Conservation (phyloP, 2,329 filamentous ascomycete genomes). For the Cadophora malorum region DNA sequence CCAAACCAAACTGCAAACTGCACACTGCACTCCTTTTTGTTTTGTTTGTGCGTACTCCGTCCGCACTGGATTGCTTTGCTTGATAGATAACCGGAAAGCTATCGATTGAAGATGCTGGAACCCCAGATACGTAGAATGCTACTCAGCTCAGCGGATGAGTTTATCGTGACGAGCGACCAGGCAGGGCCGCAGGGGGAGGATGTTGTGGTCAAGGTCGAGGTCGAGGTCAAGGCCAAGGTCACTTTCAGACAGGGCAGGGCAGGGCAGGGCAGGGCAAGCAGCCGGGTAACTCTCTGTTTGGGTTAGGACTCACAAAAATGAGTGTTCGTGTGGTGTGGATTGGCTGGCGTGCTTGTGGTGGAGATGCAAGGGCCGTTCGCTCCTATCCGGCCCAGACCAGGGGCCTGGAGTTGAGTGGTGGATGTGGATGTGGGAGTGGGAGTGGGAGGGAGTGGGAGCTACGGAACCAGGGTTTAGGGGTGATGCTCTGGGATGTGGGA, state of each 20-base stretch:
- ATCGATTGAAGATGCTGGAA: constrained; percentile 13
- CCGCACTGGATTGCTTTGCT: neutral
- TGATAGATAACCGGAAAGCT: neutral
- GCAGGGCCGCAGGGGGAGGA: neutral
- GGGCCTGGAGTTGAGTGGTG: neutral
- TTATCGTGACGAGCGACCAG: neutral
- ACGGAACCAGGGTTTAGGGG: neutral
- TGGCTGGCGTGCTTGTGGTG: neutral
- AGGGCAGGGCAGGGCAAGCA: neutral
- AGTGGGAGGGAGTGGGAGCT: neutral
- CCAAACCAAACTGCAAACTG: neutral
- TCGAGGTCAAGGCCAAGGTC: neutral
- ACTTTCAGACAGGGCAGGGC: neutral
- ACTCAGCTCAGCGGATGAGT: neutral
- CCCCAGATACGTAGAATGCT: neutral
- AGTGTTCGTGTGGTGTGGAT: too few species aligned
- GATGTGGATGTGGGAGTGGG: neutral
- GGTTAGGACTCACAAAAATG: too few species aligned
- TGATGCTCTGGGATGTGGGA: neutral
- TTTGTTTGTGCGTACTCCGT: constrained; percentile 3
- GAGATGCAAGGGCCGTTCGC: neutral
- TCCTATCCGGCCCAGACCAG: neutral
- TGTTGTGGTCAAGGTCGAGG: neutral
- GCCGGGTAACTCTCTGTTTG: too few species aligned
- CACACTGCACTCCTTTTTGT: neutral